Conservation (phyloP, 2,329 filamentous ascomycete genomes). For the Beauveria rudraprayagi region DNA sequence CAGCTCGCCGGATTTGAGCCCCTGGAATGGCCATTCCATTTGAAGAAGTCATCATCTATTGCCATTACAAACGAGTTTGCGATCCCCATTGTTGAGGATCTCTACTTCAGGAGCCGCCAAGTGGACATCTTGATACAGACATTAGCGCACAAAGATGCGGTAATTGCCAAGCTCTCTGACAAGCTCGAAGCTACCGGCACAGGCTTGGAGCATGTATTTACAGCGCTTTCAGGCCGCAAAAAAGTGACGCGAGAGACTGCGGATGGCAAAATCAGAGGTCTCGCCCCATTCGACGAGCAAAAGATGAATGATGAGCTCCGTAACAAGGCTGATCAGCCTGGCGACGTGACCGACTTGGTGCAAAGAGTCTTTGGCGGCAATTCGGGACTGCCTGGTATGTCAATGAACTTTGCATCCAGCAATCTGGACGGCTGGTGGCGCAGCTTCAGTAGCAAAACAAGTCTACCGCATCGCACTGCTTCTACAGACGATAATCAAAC, state of each 20-base stretch:
- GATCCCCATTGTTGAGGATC: constrained; percentile 42
- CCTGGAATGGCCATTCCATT: constrained; percentile 56
- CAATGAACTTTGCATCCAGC: constrained; percentile 24
- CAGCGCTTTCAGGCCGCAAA: constrained; percentile 39
- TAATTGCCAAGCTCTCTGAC: constrained; percentile 43
- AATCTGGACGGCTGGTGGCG: constrained; percentile 43
- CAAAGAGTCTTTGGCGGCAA: constrained; percentile 32
- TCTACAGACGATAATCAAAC: constrained; percentile 2
- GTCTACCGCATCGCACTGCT: constrained; percentile 12
- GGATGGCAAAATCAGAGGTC: constrained; percentile 41
- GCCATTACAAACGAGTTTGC: constrained; percentile 41
- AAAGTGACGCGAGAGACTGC: constrained; percentile 36
- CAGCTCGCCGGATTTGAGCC: constrained; percentile 56
- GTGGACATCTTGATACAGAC: constrained; percentile 34
- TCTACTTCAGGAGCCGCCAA: constrained; percentile 32
- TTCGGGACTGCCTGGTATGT: constrained; percentile 23
- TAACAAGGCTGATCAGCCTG: constrained; percentile 18
- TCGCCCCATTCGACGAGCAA: constrained; percentile 38
- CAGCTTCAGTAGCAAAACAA: constrained; percentile 27
- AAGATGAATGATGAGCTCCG: constrained; percentile 29
- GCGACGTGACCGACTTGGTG: constrained; percentile 30
- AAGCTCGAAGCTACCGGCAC: constrained; percentile 45
- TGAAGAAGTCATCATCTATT: constrained; percentile 38
- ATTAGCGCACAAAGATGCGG: constrained; percentile 42
- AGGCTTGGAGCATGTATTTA: constrained; percentile 47